phyloP scores from a whole-genome alignment of 2,329 filamentous ascomycete genomes.

The Bipolaris sorokiniana region DNA sequence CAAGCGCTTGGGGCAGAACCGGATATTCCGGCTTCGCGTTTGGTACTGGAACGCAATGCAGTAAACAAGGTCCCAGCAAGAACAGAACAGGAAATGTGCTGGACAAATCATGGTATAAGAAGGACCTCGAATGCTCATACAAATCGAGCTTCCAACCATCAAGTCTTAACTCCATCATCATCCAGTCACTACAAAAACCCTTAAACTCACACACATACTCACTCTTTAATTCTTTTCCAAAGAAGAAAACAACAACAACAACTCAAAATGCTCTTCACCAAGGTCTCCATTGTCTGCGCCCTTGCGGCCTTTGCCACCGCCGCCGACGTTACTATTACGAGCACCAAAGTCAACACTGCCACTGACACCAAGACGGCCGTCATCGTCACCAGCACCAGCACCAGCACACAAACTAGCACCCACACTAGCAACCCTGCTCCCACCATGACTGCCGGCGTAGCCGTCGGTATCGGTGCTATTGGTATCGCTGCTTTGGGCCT shows the following conservation, averaged over 20 bases:
- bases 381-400: background rate
- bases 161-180: too few relatives aligned
- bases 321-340: conserved; percentile 32
- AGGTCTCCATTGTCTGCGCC: conserved; percentile 32
- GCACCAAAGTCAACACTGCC: conserved; percentile 29
- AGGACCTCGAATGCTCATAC: background rate
- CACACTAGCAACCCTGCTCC: conserved; percentile 19
- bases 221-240: background rate
- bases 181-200: too few relatives aligned
- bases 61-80: background rate
- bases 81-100: too few relatives aligned
- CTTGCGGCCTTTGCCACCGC: conserved; percentile 30
- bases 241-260: background rate
- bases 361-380: background rate
- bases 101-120: conserved; percentile 7
- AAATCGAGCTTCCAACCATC: background rate
- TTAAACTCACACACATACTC: background rate
- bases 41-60: background rate
- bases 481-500: conserved; percentile 27
- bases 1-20: conserved; percentile 1
- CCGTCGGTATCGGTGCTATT: conserved; percentile 28
- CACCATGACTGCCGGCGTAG: conserved; percentile 24
- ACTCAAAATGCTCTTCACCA: conserved; percentile 35
- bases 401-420: background rate
- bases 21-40: background rate